Evolutionary conservation across 2,329 filamentous ascomycete species (phyloP).

Genomic region (Mycosphaerella sp.): DNA sequence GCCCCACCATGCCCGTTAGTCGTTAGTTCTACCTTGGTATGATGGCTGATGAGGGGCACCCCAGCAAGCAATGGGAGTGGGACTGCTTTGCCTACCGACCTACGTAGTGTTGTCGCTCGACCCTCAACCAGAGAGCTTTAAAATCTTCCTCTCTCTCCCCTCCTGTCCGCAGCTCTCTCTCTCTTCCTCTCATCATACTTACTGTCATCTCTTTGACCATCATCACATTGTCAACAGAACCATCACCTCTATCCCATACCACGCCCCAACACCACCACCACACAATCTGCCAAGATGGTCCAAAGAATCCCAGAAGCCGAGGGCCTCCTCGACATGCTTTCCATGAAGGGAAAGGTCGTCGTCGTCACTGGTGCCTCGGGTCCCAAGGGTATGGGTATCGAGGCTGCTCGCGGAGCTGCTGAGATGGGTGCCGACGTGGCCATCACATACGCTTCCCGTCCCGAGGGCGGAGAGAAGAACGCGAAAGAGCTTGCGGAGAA

Average conservation of each 20-base stretch:
- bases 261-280: neutral
- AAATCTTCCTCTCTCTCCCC: no score
- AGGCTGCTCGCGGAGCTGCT: constrained; percentile 58
- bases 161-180: no score
- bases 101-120: no score
- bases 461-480: constrained; percentile 59
- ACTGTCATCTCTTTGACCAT: no score
- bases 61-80: no score
- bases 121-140: no score
- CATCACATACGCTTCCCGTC: constrained; percentile 60
- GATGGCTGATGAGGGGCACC: no score
- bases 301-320: constrained; percentile 51
- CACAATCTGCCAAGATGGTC: constrained; percentile 40
- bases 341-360: constrained; percentile 49
- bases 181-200: no score
- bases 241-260: neutral
- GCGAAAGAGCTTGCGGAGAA: constrained; percentile 53
- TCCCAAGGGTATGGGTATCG: constrained; percentile 61
- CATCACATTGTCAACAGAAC: neutral
- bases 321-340: constrained; percentile 51
- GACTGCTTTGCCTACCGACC: no score
- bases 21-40: no score
- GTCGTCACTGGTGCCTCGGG: constrained; percentile 51
- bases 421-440: constrained; percentile 59
- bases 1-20: no score